These are phyloP conservation scores for Candida labiduridarum DNA, from an alignment of 1,139 yeast species.

Conservation along the genomic window DNA sequence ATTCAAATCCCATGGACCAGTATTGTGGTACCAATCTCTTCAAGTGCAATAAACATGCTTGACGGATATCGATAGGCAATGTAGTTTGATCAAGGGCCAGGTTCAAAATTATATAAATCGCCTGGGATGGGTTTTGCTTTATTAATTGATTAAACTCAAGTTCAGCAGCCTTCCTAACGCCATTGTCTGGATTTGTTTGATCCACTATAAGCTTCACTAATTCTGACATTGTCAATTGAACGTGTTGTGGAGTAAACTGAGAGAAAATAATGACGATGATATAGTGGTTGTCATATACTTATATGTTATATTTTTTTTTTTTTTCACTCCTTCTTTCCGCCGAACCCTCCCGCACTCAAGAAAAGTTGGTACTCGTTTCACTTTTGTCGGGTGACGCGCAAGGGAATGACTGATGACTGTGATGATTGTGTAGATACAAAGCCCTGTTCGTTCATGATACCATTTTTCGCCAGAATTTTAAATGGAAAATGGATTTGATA, in stretches of 20 bases:
- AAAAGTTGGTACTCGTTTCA: neutral
- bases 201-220: conserved; percentile 25
- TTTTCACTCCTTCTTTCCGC: neutral
- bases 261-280: no score
- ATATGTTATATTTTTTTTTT: neutral
- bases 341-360: no score
- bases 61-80: conserved; percentile 45
- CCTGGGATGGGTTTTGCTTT: conserved; percentile 33
- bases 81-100: conserved; percentile 23
- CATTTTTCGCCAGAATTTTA: neutral
- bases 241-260: no score
- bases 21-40: conserved; percentile 69
- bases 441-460: neutral
- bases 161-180: conserved; percentile 37
- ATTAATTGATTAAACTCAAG: conserved; percentile 31
- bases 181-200: conserved; percentile 43
- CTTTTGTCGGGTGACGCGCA: neutral
- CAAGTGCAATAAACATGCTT: conserved; percentile 69
- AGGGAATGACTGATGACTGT: neutral
- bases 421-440: neutral
- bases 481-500: neutral
- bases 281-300: no score
- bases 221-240: conserved; percentile 12
- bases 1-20: conserved; percentile 87
- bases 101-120: conserved; percentile 31